These are phyloP conservation scores for Xylariaceae sp. DNA, from an alignment of 2,329 filamentous ascomycete genomes.

Conservation along the genomic window DNA sequence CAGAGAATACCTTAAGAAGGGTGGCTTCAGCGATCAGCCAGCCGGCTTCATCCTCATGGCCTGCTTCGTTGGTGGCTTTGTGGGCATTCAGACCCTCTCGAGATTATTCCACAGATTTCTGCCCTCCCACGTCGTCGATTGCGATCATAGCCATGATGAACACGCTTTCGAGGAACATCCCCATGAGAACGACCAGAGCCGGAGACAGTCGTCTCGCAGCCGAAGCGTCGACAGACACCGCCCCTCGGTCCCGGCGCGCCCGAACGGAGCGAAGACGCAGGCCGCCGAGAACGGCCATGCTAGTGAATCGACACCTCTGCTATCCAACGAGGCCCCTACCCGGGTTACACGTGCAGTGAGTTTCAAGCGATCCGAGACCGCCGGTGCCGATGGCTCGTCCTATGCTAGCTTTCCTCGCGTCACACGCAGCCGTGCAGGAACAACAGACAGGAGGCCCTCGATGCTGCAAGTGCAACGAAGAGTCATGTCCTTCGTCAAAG, in stretches of 20 bases:
- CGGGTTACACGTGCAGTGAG: constrained; percentile 18
- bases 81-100: constrained; percentile 69
- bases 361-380: constrained; percentile 22
- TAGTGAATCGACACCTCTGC: constrained; percentile 42
- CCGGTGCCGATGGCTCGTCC: constrained; percentile 12
- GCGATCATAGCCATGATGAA: constrained; percentile 65
- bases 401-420: constrained; percentile 4
- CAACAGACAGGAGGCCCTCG: constrained; percentile 40
- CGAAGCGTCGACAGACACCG: constrained; percentile 15
- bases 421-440: constrained; percentile 20
- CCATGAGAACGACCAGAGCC: constrained; percentile 17
- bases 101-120: constrained; percentile 65
- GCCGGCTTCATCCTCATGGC: constrained; percentile 64
- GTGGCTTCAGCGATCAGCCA: constrained; percentile 55
- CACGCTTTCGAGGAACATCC: constrained; percentile 26
- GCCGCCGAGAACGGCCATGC: constrained; percentile 12
- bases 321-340: constrained; percentile 22
- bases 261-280: constrained; percentile 7
- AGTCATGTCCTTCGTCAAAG: constrained; percentile 58
- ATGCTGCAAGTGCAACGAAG: constrained; percentile 47
- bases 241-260: constrained; percentile 7
- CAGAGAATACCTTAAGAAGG: constrained; percentile 65
- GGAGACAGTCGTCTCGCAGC: constrained; percentile 18
- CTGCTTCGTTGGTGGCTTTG: constrained; percentile 63
- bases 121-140: constrained; percentile 74